phyloP scores from a whole-genome alignment of 352 stramenopile species.

The Phytopythium boreale region DNA sequence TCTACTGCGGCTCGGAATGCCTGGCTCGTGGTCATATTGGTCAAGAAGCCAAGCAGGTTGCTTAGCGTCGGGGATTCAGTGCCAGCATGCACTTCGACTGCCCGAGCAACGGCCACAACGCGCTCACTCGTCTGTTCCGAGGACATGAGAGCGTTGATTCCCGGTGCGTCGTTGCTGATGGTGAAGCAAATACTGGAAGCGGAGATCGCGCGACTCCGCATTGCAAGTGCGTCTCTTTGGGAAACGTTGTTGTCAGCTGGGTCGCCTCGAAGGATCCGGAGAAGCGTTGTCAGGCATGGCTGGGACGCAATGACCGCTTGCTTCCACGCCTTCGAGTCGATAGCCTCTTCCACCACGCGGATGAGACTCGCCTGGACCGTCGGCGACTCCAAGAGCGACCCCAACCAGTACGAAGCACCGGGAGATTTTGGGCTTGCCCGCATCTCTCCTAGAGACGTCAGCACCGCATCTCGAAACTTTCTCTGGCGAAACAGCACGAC shows the following conservation, averaged over 20 bases:
- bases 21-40: slow-evolving; percentile 51
- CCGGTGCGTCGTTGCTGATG: slow-evolving; percentile 35
- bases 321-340: slow-evolving; percentile 62
- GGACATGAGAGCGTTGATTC: slow-evolving; percentile 20
- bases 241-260: background rate
- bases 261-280: slow-evolving; percentile 15
- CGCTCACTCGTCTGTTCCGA: slow-evolving; percentile 1
- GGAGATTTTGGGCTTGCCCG: background rate
- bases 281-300: slow-evolving; percentile 16
- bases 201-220: slow-evolving; percentile 12
- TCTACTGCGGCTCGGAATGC: slow-evolving; percentile 23
- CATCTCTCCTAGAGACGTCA: slow-evolving; percentile 8
- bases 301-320: slow-evolving; percentile 24
- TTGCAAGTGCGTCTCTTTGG: background rate
- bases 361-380: slow-evolving; percentile 30
- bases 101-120: slow-evolving; percentile 10
- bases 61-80: slow-evolving; percentile 7
- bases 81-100: slow-evolving; percentile 10
- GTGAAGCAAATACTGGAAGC: slow-evolving; percentile 54
- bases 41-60: slow-evolving; percentile 52
- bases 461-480: slow-evolving; percentile 25
- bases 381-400: background rate
- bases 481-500: slow-evolving; percentile 43
- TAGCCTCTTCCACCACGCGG: slow-evolving; percentile 39
- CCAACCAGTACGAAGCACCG: background rate